Evolutionary conservation across 164 flowering plant species (phyloP).

Genomic region (Hamamelis virginiana): DNA sequence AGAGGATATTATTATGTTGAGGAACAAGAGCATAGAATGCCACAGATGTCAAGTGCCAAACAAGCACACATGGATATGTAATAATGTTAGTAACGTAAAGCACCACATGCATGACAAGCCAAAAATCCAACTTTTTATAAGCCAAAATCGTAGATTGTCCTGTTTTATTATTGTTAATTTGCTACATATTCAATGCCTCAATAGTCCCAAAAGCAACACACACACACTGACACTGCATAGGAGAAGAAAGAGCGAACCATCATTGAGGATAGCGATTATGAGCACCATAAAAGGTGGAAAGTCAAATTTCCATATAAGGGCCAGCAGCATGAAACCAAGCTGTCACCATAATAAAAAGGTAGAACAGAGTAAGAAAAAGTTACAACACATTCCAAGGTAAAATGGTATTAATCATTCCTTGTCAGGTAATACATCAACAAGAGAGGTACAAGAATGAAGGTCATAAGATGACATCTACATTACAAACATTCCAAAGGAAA

Average conservation of each 20-base stretch:
- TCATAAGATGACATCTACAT: background rate
- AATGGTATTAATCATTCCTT: background rate
- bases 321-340: slow-evolving; percentile 90
- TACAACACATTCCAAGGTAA: background rate
- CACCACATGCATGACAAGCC: background rate
- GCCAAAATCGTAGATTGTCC: too few species aligned
- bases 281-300: slow-evolving; percentile 96
- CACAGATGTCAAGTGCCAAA: too few species aligned
- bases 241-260: slow-evolving; percentile 44
- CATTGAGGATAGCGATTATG: slow-evolving; percentile 87
- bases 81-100: background rate
- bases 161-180: too few species aligned
- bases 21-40: too few species aligned
- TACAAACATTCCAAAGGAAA: background rate
- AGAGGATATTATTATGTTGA: too few species aligned
- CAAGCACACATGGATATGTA: too few species aligned
- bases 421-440: background rate
- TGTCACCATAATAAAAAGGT: slow-evolving; percentile 26
- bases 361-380: background rate
- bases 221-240: too few species aligned
- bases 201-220: too few species aligned
- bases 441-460: background rate
- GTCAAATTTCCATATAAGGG: slow-evolving; percentile 84
- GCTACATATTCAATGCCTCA: too few species aligned
- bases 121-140: too few species aligned